phyloP scores from a whole-genome alignment of 2,329 filamentous ascomycete genomes.

The Penicillium hesseltinei region DNA sequence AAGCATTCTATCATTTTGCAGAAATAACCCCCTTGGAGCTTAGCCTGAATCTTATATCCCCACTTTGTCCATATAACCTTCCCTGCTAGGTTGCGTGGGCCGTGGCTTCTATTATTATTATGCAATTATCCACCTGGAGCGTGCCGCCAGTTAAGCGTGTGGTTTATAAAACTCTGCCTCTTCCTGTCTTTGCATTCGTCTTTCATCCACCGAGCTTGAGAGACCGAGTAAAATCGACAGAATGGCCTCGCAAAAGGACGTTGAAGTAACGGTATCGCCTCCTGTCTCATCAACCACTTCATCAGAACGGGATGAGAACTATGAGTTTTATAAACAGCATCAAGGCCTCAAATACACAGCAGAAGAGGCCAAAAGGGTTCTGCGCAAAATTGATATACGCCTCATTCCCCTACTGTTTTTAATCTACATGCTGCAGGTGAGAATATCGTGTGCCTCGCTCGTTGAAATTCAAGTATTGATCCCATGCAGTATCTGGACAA shows the following conservation, averaged over 20 bases:
- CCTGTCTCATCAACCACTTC: constrained; percentile 8
- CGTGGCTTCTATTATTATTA: neutral
- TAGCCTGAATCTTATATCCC: neutral
- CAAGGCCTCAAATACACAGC: constrained; percentile 22
- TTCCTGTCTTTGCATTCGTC: neutral
- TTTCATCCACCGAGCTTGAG: too few species aligned
- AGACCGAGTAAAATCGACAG: neutral
- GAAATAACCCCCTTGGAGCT: neutral
- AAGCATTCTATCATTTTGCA: neutral
- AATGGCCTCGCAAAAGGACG: constrained; percentile 7
- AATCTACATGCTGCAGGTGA: constrained; percentile 60
- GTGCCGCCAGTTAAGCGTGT: neutral
- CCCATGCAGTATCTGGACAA: constrained; percentile 51
- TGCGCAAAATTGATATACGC: constrained; percentile 57
- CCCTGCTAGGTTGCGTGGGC: neutral
- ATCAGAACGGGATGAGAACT: constrained; percentile 37
- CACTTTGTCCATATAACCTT: neutral
- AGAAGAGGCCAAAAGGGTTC: constrained; percentile 34
- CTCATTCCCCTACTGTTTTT: constrained; percentile 58
- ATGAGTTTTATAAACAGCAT: constrained; percentile 35
- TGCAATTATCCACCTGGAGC: constrained; percentile 1
- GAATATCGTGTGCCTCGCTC: neutral
- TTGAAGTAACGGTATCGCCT: constrained; percentile 11
- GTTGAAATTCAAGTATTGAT: neutral
- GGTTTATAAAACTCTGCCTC: neutral